These are phyloP conservation scores for Neoascochyta sp. DNA, from an alignment of 2,329 filamentous ascomycete genomes.

Conservation along the genomic window DNA sequence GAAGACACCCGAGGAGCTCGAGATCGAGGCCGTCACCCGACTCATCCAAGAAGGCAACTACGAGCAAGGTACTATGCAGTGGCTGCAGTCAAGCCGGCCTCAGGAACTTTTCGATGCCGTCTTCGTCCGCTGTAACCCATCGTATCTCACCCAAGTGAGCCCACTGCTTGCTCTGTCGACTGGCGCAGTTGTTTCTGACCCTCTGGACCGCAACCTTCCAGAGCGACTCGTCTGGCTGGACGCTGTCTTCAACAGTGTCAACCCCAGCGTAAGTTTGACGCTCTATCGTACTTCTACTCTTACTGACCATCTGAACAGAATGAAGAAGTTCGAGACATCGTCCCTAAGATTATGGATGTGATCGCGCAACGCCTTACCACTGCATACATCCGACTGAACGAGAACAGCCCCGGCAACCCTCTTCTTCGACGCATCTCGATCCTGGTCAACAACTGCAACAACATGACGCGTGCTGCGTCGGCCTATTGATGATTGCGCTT, in stretches of 20 bases:
- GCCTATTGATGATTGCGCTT: conserved; percentile 13
- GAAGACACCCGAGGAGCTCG: conserved; percentile 51
- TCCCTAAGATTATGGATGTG: conserved; percentile 58
- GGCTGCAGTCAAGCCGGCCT: conserved; percentile 60
- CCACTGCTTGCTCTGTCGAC: conserved; percentile 59
- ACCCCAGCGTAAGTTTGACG: conserved; percentile 48
- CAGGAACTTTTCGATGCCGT: conserved; percentile 59
- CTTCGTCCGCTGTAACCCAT: conserved; percentile 56
- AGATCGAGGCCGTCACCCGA: conserved; percentile 60
- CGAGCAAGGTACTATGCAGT: conserved; percentile 50
- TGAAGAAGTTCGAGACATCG: conserved; percentile 54
- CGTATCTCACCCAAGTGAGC: conserved; percentile 54
- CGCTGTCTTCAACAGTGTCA: conserved; percentile 52
- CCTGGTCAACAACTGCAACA: conserved; percentile 38
- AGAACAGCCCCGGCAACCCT: conserved; percentile 51
- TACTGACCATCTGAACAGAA: conserved; percentile 40
- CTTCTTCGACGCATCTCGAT: conserved; percentile 51
- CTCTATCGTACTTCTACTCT: neutral
- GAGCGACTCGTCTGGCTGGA: conserved; percentile 59
- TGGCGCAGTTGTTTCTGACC: conserved; percentile 58
- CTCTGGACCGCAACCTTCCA: conserved; percentile 51
- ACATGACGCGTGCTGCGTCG: conserved; percentile 26
- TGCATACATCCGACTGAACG: conserved; percentile 55
- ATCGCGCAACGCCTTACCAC: conserved; percentile 55
- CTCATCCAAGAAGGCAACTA: conserved; percentile 57